These are phyloP conservation scores for Boletus bicolor DNA, from an alignment of 768 basidiomycete species.

Conservation along the genomic window DNA sequence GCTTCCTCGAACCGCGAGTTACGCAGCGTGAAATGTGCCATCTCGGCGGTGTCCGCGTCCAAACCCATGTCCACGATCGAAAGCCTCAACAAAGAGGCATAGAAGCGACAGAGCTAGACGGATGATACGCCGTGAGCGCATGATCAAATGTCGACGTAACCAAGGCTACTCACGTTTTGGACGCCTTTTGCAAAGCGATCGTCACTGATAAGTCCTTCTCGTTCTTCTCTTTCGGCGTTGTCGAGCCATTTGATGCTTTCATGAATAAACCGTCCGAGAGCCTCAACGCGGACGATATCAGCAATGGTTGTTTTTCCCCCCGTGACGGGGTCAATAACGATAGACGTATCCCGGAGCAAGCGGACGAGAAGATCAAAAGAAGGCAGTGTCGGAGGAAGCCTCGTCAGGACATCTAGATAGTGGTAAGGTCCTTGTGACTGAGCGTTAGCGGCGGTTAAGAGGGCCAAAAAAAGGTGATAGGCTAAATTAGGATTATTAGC, in stretches of 20 bases:
- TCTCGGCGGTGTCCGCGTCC: slow-evolving; percentile 74
- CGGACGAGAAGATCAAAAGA: slow-evolving; percentile 73
- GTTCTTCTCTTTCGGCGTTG: slow-evolving; percentile 63
- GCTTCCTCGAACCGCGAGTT: slow-evolving; percentile 77
- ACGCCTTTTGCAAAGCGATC: slow-evolving; percentile 72
- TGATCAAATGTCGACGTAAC: background rate
- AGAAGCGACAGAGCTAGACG: slow-evolving; percentile 72
- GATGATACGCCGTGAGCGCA: background rate
- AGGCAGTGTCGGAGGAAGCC: slow-evolving; percentile 67
- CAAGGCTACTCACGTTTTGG: slow-evolving; percentile 52
- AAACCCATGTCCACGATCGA: slow-evolving; percentile 57
- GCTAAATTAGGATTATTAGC: slow-evolving; percentile 68
- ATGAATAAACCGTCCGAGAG: slow-evolving; percentile 69
- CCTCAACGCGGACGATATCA: slow-evolving; percentile 60
- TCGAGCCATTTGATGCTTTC: slow-evolving; percentile 71
- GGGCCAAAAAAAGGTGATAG: slow-evolving; percentile 58
- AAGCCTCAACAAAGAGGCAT: slow-evolving; percentile 63
- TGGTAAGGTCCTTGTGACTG: slow-evolving; percentile 36
- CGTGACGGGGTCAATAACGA: slow-evolving; percentile 37
- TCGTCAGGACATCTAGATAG: slow-evolving; percentile 62
- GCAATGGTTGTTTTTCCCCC: slow-evolving; percentile 57
- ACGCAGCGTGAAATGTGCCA: slow-evolving; percentile 71
- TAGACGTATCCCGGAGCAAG: slow-evolving; percentile 60
- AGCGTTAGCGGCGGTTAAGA: slow-evolving; percentile 42
- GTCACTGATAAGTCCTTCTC: slow-evolving; percentile 64